phyloP scores from a whole-genome alignment of 495 filamentous ascomycete species.

The Neurospora africana region DNA sequence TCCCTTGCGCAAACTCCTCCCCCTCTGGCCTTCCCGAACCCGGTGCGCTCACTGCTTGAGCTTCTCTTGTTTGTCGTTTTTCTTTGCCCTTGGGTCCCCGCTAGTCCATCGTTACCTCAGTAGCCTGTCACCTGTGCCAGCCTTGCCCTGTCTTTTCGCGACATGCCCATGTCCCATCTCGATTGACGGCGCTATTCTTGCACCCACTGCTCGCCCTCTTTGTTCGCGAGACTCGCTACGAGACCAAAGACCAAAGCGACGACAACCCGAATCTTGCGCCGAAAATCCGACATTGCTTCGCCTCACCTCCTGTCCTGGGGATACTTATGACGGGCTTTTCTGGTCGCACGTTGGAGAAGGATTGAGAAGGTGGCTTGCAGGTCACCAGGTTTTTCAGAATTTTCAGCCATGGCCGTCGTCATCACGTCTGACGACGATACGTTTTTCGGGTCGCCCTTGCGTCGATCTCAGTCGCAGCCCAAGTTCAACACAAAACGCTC shows the following conservation, averaged over 20 bases:
- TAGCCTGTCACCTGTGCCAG: neutral
- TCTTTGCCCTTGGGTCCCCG: neutral
- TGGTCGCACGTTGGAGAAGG: slow-evolving; percentile 19
- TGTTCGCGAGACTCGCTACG: neutral
- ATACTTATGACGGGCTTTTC: slow-evolving; percentile 18
- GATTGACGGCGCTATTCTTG: neutral
- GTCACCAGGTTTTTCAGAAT: slow-evolving; percentile 7
- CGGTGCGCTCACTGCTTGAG: slow-evolving; percentile 1
- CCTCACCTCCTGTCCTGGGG: neutral
- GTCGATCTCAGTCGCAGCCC: slow-evolving; percentile 39
- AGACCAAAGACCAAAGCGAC: neutral
- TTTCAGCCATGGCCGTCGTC: slow-evolving; percentile 35
- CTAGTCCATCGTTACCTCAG: neutral
- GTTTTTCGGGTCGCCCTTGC: slow-evolving; percentile 34
- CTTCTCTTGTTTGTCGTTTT: neutral
- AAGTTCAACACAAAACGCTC: slow-evolving; percentile 27
- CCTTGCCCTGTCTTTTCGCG: neutral
- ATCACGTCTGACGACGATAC: slow-evolving; percentile 34
- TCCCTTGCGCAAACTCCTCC: slow-evolving; percentile 6
- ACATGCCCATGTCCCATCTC: neutral
- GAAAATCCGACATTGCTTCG: neutral
- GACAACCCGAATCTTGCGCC: neutral
- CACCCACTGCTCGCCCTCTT: neutral
- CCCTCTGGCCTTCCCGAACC: neutral
- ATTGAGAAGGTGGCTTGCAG: slow-evolving; percentile 21